Base-by-base conservation (phyloP, 352 stramenopile genomes). In the Pythium monospermum region DNA sequence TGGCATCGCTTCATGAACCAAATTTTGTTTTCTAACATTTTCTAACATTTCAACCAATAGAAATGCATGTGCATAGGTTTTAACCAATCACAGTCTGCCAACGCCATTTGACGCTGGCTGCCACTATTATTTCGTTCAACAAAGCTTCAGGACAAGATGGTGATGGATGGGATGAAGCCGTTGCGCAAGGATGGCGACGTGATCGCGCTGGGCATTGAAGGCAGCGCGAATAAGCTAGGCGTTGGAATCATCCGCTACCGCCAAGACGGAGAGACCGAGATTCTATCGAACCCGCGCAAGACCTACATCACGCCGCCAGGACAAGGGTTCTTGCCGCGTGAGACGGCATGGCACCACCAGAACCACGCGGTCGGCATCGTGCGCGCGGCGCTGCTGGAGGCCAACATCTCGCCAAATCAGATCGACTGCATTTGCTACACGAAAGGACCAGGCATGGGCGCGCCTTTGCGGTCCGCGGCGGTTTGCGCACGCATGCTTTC, bases 331-430 rank as follows among this genome's bases (percentile, higher is more conserved):
- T 62, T 99, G 46, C 97, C 97, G 28, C 86, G 96, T 31, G 94
- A 99, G 76, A 99, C 97, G 10, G 92, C 96, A 27, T 98, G 86
- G 87, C 97, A 99, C 79, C 97, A 99, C 78, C 96, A 99, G 76
- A 83, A 95, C 63, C 91, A 98, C 64, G 85, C 99, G 33, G 85
- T 98, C 16, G 81, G 85, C 44, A 82, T 99, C 40, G 91, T 99
- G 27, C 83, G 89, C 39, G 77, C 87, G 21, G 96, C 96, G n/a
- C 73, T 99, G 32, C 48, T 61, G 6, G 92, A 99, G 62, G 96
- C 97, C 5, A 83, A 83, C 16, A 36, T 98, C 26, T 71, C 58
- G 28, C 81, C 89, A 0, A 61, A 82, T 13, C 75, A 98, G 39
- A 66, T 98, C 32, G 83, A 97, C 64, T 89, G 73, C 50, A 97